A percentile compares a stretch with the other conserved stretches of the same genome.
Conservation (phyloP, 2,329 filamentous ascomycete genomes). For the Hymenoscyphus repandus region DNA sequence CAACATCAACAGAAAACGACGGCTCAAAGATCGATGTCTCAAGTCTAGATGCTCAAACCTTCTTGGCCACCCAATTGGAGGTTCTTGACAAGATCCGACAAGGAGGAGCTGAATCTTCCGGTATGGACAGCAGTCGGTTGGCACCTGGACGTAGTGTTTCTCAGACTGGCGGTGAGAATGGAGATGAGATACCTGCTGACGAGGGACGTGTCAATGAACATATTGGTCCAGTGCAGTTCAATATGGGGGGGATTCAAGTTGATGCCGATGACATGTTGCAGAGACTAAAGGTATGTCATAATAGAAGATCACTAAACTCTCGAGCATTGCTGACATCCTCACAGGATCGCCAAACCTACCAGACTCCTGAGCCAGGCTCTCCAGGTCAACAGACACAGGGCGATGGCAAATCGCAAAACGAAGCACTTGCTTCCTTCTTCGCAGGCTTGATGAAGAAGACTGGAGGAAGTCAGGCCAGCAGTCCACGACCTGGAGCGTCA, state of each 20-base stretch:
- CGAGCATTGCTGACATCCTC: neutral
- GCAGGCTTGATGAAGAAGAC: constrained; percentile 51
- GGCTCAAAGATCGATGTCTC: constrained; percentile 46
- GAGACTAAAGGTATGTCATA: constrained; percentile 67
- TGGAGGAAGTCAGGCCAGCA: constrained; percentile 27
- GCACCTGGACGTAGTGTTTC: constrained; percentile 20
- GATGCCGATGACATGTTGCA: constrained; percentile 92
- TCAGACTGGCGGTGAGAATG: constrained; percentile 13
- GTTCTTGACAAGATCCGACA: constrained; percentile 62
- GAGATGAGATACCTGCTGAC: constrained; percentile 21
- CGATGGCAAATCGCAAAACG: constrained; percentile 47
- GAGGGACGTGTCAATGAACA: constrained; percentile 51
- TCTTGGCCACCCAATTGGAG: constrained; percentile 70
- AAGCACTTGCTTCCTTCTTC: constrained; percentile 56
- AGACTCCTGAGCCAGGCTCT: constrained; percentile 29
- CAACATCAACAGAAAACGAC: constrained; percentile 42
- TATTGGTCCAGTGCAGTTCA: constrained; percentile 93
- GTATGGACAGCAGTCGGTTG: constrained; percentile 26
- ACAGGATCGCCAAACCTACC: constrained; percentile 32
- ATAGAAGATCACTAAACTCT: too few species aligned
- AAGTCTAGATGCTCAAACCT: constrained; percentile 70
- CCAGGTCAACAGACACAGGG: constrained; percentile 25
- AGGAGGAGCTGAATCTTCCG: constrained; percentile 44
- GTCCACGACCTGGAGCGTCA: constrained; percentile 27
- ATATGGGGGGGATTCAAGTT: constrained; percentile 95